Evolutionary conservation across 805 yeast species (phyloP).

Genomic region (Priceomyces carsonii): DNA sequence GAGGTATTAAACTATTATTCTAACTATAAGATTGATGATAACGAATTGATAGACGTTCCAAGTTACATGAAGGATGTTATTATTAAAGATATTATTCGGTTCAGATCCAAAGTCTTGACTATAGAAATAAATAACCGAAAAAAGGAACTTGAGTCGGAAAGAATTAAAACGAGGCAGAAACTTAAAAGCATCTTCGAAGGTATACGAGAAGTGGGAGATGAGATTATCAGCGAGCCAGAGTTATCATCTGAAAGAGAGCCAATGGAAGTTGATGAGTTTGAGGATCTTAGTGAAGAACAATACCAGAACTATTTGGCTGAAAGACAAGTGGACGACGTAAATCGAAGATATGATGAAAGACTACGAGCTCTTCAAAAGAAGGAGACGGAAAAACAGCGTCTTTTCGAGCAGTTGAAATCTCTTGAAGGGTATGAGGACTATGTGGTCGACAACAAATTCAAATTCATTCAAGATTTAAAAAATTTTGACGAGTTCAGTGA

Average conservation of each 20-base stretch:
- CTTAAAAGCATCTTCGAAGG: constrained; percentile 47
- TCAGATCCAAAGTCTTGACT: constrained; percentile 54
- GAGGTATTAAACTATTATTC: constrained; percentile 35
- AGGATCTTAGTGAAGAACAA: constrained; percentile 29
- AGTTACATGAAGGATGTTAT: constrained; percentile 52
- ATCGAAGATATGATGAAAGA: constrained; percentile 15
- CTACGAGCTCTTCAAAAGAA: background rate
- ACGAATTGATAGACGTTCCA: constrained; percentile 60
- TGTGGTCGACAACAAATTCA: constrained; percentile 38
- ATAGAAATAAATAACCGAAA: constrained; percentile 54
- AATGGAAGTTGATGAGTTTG: constrained; percentile 18
- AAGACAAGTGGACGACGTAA: constrained; percentile 24
- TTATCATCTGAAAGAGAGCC: constrained; percentile 14
- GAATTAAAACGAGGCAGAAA: constrained; percentile 48
- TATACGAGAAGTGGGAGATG: constrained; percentile 30
- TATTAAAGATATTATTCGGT: constrained; percentile 53
- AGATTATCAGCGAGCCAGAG: constrained; percentile 5
- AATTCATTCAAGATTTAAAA: constrained; percentile 32
- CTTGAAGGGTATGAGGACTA: constrained; percentile 35
- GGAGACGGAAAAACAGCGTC: constrained; percentile 17
- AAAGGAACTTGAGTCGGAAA: constrained; percentile 48
- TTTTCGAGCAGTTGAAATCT: constrained; percentile 20
- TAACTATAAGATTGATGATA: constrained; percentile 54
- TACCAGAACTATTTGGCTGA: constrained; percentile 21
- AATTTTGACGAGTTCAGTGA: constrained; percentile 21